Evolutionary conservation across 2,329 filamentous ascomycete genomes (phyloP).

Genomic region (Xylariaceae sp.): DNA sequence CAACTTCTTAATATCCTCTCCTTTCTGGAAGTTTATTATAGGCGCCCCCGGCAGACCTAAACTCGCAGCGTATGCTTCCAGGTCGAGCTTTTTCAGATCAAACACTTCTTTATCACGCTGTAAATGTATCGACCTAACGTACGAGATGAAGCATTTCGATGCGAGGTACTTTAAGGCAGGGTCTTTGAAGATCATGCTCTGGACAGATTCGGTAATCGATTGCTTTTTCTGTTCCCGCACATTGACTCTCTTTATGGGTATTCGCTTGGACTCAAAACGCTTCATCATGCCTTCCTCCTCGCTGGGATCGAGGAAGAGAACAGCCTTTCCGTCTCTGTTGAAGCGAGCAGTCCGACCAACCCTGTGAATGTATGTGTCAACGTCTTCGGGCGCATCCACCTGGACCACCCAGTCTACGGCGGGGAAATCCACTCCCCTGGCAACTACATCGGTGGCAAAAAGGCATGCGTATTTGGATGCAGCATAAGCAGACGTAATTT

Average conservation of each 20-base stretch:
- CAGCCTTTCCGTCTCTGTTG: slow-evolving; percentile 83
- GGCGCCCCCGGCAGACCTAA: slow-evolving; percentile 90
- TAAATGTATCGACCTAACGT: slow-evolving; percentile 82
- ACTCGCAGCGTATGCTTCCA: slow-evolving; percentile 86
- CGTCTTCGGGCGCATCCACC: slow-evolving; percentile 94
- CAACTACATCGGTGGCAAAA: slow-evolving; percentile 95
- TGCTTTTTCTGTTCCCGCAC: slow-evolving; percentile 89
- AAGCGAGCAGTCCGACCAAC: slow-evolving; percentile 55
- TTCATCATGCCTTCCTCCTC: slow-evolving; percentile 93
- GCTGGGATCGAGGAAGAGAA: slow-evolving; percentile 89
- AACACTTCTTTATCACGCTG: slow-evolving; percentile 91
- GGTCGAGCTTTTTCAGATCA: slow-evolving; percentile 78
- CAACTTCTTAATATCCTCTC: slow-evolving; percentile 81
- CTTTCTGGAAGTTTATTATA: slow-evolving; percentile 91
- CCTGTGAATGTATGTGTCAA: slow-evolving; percentile 92
- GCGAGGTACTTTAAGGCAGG: slow-evolving; percentile 92
- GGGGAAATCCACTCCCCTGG: slow-evolving; percentile 92
- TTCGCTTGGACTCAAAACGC: slow-evolving; percentile 85
- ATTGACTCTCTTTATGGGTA: slow-evolving; percentile 86
- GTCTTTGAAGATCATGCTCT: slow-evolving; percentile 96
- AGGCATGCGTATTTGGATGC: slow-evolving; percentile 83
- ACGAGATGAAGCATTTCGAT: slow-evolving; percentile 94
- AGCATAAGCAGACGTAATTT: slow-evolving; percentile 86
- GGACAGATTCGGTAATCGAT: slow-evolving; percentile 82
- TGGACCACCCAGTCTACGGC: slow-evolving; percentile 99